Percentiles rank a stretch among this genome's conserved stretches.
Evolutionary conservation across 23 red algal genomes (phyloP).

Genomic region (Gracilariopsis chorda): DNA sequence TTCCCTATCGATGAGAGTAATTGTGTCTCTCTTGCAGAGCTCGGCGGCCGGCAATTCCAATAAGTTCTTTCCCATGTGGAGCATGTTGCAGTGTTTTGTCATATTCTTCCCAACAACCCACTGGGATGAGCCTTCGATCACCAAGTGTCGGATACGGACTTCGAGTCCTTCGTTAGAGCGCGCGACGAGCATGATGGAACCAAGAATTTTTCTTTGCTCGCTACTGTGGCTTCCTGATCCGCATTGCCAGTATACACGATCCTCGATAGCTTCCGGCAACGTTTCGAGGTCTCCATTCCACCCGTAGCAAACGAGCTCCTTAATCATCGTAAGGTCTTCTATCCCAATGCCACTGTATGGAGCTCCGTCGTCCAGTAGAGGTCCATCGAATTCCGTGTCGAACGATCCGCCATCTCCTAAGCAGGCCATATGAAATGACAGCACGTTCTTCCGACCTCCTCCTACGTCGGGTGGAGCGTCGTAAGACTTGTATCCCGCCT

Average conservation of each 20-base stretch:
- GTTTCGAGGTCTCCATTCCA: background rate
- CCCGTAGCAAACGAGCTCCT: background rate
- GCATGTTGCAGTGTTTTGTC: background rate
- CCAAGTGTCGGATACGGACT: background rate
- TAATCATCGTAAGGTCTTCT: background rate
- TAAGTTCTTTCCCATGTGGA: background rate
- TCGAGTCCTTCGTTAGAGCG: background rate
- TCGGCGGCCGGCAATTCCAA: background rate
- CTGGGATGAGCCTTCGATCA: background rate
- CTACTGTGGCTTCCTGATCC: background rate
- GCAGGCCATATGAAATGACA: background rate
- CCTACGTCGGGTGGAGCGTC: background rate
- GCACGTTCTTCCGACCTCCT: background rate
- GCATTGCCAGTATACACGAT: background rate
- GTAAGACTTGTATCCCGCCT: background rate
- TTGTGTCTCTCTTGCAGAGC: background rate
- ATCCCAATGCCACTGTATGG: conserved; percentile 6
- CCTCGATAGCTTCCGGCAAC: background rate
- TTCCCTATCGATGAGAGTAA: background rate
- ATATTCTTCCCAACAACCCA: background rate
- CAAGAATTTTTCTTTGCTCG: background rate
- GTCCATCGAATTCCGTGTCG: background rate
- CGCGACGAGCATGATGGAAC: background rate
- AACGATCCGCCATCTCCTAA: background rate
- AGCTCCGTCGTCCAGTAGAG: background rate